phyloP scores from a whole-genome alignment of 2,329 filamentous ascomycete species.

The Cercospora brassicicola region DNA sequence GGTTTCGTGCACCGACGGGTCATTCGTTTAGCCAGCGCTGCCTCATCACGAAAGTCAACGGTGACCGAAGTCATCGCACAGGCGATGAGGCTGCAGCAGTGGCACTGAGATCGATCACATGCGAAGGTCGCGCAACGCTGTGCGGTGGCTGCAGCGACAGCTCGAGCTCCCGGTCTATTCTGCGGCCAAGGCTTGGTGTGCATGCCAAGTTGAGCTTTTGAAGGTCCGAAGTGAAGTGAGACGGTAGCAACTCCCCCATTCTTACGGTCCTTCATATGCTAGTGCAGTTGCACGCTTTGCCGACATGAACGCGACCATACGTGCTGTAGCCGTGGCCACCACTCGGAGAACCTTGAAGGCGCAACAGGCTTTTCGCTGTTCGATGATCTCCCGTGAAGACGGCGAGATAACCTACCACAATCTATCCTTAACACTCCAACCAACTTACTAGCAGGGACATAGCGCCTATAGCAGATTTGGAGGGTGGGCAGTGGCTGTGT shows the following conservation, averaged over 20 bases:
- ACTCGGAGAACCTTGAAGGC: background rate
- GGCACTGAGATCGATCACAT: slow-evolving; percentile 11
- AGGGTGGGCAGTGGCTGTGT: slow-evolving; percentile 13
- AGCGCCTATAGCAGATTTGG: slow-evolving; percentile 3
- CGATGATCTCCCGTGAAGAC: slow-evolving; percentile 11
- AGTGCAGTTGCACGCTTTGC: background rate
- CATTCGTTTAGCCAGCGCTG: background rate
- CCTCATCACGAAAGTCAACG: background rate
- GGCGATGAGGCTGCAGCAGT: background rate
- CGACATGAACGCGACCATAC: slow-evolving; percentile 5
- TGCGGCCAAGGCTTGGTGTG: slow-evolving; percentile 20
- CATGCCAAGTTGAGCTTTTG: slow-evolving; percentile 14
- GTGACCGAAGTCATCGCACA: background rate
- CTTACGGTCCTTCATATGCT: background rate
- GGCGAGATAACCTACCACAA: slow-evolving; percentile 5
- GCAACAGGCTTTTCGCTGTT: background rate
- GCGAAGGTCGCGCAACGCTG: slow-evolving; percentile 1
- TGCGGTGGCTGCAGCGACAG: slow-evolving; percentile 7
- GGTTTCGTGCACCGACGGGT: background rate
- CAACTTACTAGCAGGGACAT: slow-evolving; percentile 13
- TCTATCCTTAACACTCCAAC: background rate
- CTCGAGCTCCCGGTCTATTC: slow-evolving; percentile 19
- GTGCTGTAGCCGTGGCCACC: background rate
- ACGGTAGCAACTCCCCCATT: slow-evolving; percentile 14
- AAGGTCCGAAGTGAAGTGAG: slow-evolving; percentile 19